phyloP scores from a whole-genome alignment of 2,329 filamentous ascomycete species.

The Monosporascus cannonballus region DNA sequence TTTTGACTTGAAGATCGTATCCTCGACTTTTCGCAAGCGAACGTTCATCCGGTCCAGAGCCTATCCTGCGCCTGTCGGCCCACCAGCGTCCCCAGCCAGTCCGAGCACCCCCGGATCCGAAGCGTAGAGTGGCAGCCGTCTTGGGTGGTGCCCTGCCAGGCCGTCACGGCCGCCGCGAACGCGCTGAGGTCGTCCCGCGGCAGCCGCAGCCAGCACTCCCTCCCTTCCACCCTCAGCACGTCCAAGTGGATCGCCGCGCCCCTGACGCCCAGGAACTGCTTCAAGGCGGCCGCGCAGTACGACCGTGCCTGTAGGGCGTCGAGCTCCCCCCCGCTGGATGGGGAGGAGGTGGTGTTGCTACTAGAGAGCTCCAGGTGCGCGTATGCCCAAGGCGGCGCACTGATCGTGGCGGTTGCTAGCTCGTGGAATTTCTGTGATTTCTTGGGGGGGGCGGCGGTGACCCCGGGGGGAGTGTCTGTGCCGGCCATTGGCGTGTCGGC shows the following conservation, averaged over 20 bases:
- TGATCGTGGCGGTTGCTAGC: constrained; percentile 46
- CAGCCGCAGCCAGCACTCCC: constrained; percentile 58
- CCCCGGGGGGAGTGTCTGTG: constrained; percentile 10
- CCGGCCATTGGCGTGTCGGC: constrained; percentile 22
- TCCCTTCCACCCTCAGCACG: constrained; percentile 54
- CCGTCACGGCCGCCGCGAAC: constrained; percentile 59
- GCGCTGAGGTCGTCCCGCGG: constrained; percentile 53
- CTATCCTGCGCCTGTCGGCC: constrained; percentile 40
- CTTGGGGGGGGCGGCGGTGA: not conserved
- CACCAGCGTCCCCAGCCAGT: constrained; percentile 57
- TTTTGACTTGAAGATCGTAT: no score
- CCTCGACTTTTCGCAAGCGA: no score
- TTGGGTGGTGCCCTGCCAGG: constrained; percentile 49
- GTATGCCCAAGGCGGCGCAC: constrained; percentile 49
- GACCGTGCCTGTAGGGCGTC: constrained; percentile 58
- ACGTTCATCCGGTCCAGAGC: constrained; percentile 41
- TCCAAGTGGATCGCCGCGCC: constrained; percentile 65
- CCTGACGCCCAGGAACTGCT: constrained; percentile 63
- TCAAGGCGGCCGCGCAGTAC: constrained; percentile 58
- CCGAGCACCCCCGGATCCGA: constrained; percentile 50
- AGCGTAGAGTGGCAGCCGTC: constrained; percentile 43
- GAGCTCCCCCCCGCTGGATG: constrained; percentile 26
- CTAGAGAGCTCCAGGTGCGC: constrained; percentile 45
- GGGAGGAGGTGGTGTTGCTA: constrained; percentile 11
- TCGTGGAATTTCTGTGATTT: constrained; percentile 36